A percentile compares a stretch with the other conserved stretches of the same genome.
Evolutionary conservation across 176 grass and related monocot genomes (phyloP).

Genomic region (Phoenix roebelenii): DNA sequence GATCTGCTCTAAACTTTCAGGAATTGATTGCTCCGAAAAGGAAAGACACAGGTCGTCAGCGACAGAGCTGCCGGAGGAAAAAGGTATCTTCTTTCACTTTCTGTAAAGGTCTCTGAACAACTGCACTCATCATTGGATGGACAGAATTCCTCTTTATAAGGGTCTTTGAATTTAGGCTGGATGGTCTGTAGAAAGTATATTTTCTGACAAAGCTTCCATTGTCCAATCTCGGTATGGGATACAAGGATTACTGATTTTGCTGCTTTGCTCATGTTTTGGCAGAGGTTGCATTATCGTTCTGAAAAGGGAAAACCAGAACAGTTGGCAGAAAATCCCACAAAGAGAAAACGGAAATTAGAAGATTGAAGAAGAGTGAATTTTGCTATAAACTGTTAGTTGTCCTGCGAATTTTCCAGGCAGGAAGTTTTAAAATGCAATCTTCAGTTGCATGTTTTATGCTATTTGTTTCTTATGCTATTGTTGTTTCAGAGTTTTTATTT

Average conservation of each 20-base stretch:
- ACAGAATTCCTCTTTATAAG: no score
- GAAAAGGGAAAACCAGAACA: slow-evolving; percentile 24
- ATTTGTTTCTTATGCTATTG: no score
- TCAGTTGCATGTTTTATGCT: no score
- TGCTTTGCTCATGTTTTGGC: slow-evolving; percentile 2
- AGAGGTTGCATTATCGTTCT: slow-evolving; percentile 31
- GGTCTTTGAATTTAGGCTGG: no score
- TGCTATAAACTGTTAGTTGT: no score
- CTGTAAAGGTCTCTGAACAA: not conserved
- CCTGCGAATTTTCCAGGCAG: no score
- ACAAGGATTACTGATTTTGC: not conserved
- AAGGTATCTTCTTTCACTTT: slow-evolving; percentile 28
- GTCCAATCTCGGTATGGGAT: not conserved
- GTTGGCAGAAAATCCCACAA: slow-evolving; percentile 13
- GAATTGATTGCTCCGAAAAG: slow-evolving; percentile 28
- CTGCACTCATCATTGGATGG: not conserved
- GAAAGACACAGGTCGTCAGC: slow-evolving; percentile 74
- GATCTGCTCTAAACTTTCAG: slow-evolving; percentile 33
- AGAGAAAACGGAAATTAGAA: slow-evolving; percentile 43
- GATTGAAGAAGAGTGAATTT: slow-evolving; percentile 9
- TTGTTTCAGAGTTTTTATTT: no score
- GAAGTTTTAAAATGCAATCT: no score
- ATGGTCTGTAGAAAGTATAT: no score
- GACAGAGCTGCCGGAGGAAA: slow-evolving; percentile 51
- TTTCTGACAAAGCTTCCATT: not conserved